Evolutionary conservation across 306 rosid species (phyloP).

Genomic region (peach (Prunus persica)): Prunus_persica_NCBIv2 NC_034010.1:22293501-22294000

Average conservation of each 20-base stretch:
- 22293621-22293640: slow-evolving; percentile 5
- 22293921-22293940: background rate
- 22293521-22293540: slow-evolving; percentile 34
- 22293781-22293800: slow-evolving; percentile 55
- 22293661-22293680: slow-evolving; percentile 44
- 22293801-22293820: slow-evolving; percentile 62
- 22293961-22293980: background rate
- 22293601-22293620: slow-evolving; percentile 22
- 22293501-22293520: slow-evolving; percentile 40
- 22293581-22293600: slow-evolving; percentile 62
- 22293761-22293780: slow-evolving; percentile 55
- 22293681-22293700: slow-evolving; percentile 72
- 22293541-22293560: slow-evolving; percentile 41
- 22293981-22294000: background rate
- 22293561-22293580: slow-evolving; percentile 64
- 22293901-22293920: slow-evolving; percentile 8
- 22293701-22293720: slow-evolving; percentile 55
- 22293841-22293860: slow-evolving; percentile 46
- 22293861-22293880: slow-evolving; percentile 5
- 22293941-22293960: background rate
- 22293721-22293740: slow-evolving; percentile 47
- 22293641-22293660: slow-evolving; percentile 9
- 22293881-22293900: slow-evolving; percentile 28
- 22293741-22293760: slow-evolving; percentile 40
- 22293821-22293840: slow-evolving; percentile 48